Evolutionary conservation across 768 basidiomycete species (phyloP).

Genomic region (Tephrocybe sp.): DNA sequence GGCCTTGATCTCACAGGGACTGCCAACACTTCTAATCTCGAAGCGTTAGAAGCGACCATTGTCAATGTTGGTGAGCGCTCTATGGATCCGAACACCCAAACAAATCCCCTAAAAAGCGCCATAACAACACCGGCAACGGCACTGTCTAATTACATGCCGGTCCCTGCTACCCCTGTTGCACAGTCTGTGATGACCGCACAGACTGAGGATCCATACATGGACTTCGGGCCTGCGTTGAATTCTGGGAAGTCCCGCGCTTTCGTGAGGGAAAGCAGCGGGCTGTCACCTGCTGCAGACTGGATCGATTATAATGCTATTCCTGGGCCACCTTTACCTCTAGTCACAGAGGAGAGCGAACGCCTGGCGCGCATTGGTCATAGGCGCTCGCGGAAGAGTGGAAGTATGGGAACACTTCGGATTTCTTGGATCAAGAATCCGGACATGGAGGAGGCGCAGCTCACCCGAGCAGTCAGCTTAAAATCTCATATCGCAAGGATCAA

Average conservation of each 20-base stretch:
- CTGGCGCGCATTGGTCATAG: neutral
- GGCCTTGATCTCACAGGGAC: neutral
- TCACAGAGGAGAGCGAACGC: conserved; percentile 5
- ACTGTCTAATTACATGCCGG: conserved; percentile 7
- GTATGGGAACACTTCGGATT: conserved; percentile 15
- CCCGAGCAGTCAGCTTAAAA: conserved; percentile 13
- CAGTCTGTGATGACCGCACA: conserved; percentile 3
- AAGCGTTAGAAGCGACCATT: too few species aligned
- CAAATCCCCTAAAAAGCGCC: neutral
- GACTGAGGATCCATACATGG: conserved; percentile 6
- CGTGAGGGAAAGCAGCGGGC: neutral
- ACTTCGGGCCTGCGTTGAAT: conserved; percentile 1
- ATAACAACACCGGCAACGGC: conserved; percentile 3
- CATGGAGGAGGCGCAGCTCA: conserved; percentile 16
- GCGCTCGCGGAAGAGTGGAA: conserved; percentile 3
- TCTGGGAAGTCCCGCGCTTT: neutral
- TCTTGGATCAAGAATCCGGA: conserved; percentile 20
- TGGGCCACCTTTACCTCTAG: neutral
- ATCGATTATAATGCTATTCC: conserved; percentile 16
- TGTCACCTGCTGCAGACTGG: conserved; percentile 12
- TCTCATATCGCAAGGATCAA: conserved; percentile 30
- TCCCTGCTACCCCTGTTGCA: conserved; percentile 7
- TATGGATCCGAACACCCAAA: too few species aligned
- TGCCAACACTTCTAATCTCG: too few species aligned
- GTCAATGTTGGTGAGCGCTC: too few species aligned